These are phyloP conservation scores for Amanita molliuscula DNA, from an alignment of 768 basidiomycete species.

Conservation along the genomic window DNA sequence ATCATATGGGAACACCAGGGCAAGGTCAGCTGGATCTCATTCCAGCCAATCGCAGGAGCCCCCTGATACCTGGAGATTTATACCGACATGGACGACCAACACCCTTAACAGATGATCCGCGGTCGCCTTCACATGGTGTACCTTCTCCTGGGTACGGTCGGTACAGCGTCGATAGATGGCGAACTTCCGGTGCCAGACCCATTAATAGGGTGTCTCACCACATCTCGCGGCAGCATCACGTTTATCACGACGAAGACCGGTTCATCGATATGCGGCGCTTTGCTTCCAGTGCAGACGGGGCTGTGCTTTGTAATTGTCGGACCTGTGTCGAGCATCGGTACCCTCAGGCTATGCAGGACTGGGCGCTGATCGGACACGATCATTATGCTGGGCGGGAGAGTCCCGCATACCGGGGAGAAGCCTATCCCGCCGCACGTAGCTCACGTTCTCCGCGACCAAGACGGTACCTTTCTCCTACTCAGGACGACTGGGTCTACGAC, in stretches of 20 bases:
- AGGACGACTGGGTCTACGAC: neutral
- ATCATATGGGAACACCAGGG: neutral
- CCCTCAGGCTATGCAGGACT: neutral
- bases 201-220: neutral
- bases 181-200: neutral
- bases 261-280: neutral
- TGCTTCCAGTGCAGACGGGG: neutral
- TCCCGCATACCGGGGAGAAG: neutral
- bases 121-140: neutral
- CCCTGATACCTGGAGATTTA: neutral
- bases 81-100: neutral
- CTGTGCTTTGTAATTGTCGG: neutral
- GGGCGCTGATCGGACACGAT: neutral
- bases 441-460: neutral
- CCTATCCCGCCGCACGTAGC: neutral
- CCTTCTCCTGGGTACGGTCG: neutral
- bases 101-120: neutral
- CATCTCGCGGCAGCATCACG: neutral
- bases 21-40: neutral
- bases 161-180: neutral
- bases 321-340: constrained; percentile 3
- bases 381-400: neutral
- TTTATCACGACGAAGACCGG: neutral
- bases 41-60: neutral
- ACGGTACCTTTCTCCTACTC: neutral